Evolutionary conservation across 2,329 filamentous ascomycete genomes (phyloP), one percentile per base, ranked within the genome.

Genomic region (Talaromyces atroroseus): DNA sequence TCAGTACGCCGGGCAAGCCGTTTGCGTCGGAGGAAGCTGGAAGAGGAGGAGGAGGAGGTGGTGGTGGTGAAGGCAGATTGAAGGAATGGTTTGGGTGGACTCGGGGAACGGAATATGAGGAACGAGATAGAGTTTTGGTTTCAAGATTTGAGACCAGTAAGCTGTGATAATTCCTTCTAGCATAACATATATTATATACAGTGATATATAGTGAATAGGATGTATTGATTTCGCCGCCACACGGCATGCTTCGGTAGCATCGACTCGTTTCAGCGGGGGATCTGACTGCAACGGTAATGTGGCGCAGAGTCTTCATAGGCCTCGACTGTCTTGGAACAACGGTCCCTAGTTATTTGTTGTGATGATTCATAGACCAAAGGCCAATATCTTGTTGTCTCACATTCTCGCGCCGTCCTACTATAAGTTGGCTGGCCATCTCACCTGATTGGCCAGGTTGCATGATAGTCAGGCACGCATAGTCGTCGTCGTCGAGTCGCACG

Each of bases 41-140:
- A n/a, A n/a, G n/a, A n/a, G n/a, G n/a, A n/a, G n/a, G n/a, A n/a
- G n/a, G n/a, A n/a, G n/a, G n/a, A n/a, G n/a, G 91, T 0, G 74
- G 85, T 23, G 89, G 88, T 4, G 91, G 90, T 1, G 86, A 90
- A 68, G 82, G 84, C 52, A 80, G 81, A 3, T 68, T 96, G 60
- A 74, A 73, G 51, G 70, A 79, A 50, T 96, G 92, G 92, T 77
- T 87, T 62, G 89, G 90, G 0, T 95, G 90, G 90, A 79, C 76
- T 58, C 81, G 77, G 64, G 90, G 88, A 0, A 78, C 74, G 58
- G 83, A 96, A 32, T 96, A 86, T 68, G 80, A 83, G n/a, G 76
- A 89, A 1, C 72, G 78, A 26, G 74, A 82, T 26, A 88, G 87
- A 0, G 85, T 82, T 0, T 69, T 90, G 60, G 79, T 86, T 20